Conservation (phyloP, 2,329 filamentous ascomycete species). For the Calcarisporium arbuscula region DNA sequence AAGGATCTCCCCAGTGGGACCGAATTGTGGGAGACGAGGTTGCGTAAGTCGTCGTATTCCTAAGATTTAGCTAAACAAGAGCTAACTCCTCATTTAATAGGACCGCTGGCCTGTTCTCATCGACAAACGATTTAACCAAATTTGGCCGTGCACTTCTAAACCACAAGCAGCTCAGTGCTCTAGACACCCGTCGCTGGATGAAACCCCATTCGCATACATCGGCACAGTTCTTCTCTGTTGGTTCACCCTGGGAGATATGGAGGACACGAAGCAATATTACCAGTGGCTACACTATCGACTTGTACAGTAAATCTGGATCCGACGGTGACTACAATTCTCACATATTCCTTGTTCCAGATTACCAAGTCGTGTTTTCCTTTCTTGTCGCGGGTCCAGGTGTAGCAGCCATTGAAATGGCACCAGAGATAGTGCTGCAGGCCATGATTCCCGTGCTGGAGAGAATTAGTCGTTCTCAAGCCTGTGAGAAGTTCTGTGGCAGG, state of each 20-base stretch:
- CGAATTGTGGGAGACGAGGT: conserved; percentile 8
- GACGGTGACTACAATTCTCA: conserved; percentile 24
- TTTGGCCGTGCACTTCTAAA: conserved; percentile 4
- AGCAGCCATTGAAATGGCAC: conserved; percentile 1
- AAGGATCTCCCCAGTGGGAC: conserved; percentile 6
- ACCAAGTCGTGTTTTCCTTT: conserved; percentile 19
- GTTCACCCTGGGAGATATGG: conserved; percentile 15
- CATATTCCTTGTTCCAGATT: conserved; percentile 23
- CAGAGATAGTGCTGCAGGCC: conserved; percentile 6
- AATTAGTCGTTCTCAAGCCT: conserved; percentile 3
- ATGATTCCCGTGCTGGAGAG: conserved; percentile 8
- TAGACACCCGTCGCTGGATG: conserved; percentile 10
- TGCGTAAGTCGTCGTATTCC: conserved; percentile 11
- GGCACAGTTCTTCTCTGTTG: conserved; percentile 17
- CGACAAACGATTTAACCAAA: conserved; percentile 5
- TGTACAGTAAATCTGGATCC: conserved; percentile 27
- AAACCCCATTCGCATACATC: conserved; percentile 11
- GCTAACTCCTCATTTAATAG: no score
- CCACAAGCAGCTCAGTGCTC: conserved; percentile 2
- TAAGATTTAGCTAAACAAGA: no score
- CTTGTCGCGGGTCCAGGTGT: conserved; percentile 7
- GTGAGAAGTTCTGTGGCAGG: conserved; percentile 8
- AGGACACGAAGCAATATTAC: conserved; percentile 23
- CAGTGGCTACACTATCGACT: conserved; percentile 21
- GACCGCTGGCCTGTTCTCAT: conserved; percentile 7